Evolutionary conservation across 2,329 filamentous ascomycete species (phyloP).

Genomic region (Albophoma yamanashiensis): DNA sequence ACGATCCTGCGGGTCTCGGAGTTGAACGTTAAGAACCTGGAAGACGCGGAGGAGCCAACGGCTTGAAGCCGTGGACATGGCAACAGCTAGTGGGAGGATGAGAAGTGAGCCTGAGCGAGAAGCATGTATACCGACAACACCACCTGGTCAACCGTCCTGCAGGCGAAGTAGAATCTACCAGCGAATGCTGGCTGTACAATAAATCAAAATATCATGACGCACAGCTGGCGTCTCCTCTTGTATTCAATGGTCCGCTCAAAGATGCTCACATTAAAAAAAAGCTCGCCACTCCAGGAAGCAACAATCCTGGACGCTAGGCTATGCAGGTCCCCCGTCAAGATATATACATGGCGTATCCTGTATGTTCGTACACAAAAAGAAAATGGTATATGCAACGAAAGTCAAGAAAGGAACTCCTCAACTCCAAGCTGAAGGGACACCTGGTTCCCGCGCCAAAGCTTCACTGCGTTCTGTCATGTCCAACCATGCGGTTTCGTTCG

Average conservation of each 20-base stretch:
- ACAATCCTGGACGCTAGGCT: constrained; percentile 4
- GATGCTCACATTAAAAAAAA: not conserved
- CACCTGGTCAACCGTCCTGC: not conserved
- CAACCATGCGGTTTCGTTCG: constrained; percentile 4
- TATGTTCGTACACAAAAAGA: constrained; percentile 9
- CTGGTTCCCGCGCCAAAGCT: constrained; percentile 6
- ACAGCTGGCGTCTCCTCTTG: not conserved
- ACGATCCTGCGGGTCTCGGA: constrained; percentile 81
- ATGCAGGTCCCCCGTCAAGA: constrained; percentile 4
- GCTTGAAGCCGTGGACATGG: not conserved
- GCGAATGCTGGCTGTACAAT: constrained; percentile 6
- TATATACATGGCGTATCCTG: not conserved
- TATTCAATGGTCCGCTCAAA: not conserved
- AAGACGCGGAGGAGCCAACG: constrained; percentile 23
- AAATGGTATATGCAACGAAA: constrained; percentile 12
- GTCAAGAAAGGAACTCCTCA: constrained; percentile 17
- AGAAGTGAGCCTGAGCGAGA: not conserved
- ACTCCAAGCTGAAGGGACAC: constrained; percentile 17
- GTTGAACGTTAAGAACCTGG: constrained; percentile 48
- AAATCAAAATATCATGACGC: not conserved
- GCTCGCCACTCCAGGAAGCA: constrained; percentile 1
- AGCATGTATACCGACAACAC: not conserved
- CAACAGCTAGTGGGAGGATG: not conserved
- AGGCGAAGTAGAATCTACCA: constrained; percentile 1
- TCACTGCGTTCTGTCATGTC: not conserved